Evolutionary conservation across 176 grass and related monocot species (phyloP).

Genomic region (Oryza officinalis): DNA sequence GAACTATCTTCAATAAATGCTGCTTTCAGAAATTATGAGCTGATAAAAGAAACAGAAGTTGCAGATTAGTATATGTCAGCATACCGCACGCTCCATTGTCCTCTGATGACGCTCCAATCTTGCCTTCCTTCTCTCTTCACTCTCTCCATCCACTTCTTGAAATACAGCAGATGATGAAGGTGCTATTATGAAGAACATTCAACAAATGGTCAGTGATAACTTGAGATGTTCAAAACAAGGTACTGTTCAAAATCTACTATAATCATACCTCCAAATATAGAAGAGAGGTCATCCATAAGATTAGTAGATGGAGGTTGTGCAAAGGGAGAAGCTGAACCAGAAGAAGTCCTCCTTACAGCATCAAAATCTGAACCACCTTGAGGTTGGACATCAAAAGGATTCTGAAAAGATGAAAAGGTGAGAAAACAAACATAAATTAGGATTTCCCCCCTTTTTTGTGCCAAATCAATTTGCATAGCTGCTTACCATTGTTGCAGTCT

Average conservation of each 20-base stretch:
- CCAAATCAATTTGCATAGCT: neutral
- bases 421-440: constrained; percentile 7
- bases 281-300: constrained; percentile 72
- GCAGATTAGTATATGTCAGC: constrained; percentile 17
- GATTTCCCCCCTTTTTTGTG: neutral
- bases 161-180: constrained; percentile 69
- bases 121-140: constrained; percentile 70
- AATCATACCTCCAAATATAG: constrained; percentile 77
- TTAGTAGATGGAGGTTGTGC: constrained; percentile 56
- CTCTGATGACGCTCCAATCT: constrained; percentile 63
- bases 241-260: neutral
- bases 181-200: constrained; percentile 40
- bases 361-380: constrained; percentile 45
- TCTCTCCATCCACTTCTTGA: constrained; percentile 71
- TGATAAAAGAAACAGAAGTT: constrained; percentile 25
- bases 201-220: constrained; percentile 3
- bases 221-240: neutral
- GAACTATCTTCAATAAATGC: neutral
- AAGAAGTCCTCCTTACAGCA: constrained; percentile 34
- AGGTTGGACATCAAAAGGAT: constrained; percentile 57
- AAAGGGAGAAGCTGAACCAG: constrained; percentile 38
- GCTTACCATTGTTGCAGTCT: constrained; percentile 28
- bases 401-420: constrained; percentile 50
- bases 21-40: constrained; percentile 21
- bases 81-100: constrained; percentile 63